phyloP scores from a whole-genome alignment of 306 rosid species.

The Alnus rubra region DNA sequence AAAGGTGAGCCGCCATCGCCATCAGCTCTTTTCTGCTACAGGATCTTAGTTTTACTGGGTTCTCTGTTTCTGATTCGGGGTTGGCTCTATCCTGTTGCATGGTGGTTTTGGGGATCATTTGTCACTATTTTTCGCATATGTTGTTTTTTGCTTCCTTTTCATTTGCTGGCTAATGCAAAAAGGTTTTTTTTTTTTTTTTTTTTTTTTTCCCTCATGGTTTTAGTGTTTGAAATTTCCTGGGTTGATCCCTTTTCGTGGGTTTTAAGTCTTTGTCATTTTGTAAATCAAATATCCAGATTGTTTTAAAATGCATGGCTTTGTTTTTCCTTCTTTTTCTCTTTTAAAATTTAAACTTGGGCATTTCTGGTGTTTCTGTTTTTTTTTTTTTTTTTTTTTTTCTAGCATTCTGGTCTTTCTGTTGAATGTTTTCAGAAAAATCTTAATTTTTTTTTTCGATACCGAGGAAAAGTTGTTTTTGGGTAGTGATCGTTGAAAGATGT shows the following conservation, averaged over 20 bases:
- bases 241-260: too few relatives aligned
- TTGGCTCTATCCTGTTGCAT: too few relatives aligned
- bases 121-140: not conserved
- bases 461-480: not conserved
- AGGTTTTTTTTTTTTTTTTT: too few relatives aligned
- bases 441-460: not conserved
- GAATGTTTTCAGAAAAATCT: not conserved
- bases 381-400: too few relatives aligned
- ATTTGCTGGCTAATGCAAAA: not conserved
- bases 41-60: not conserved
- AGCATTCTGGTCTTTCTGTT: not conserved
- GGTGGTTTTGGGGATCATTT: not conserved
- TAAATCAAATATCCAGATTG: not conserved
- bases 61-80: not conserved
- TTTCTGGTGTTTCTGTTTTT: not conserved
- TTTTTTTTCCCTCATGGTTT: too few relatives aligned
- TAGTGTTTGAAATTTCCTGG: too few relatives aligned
- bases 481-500: not conserved
- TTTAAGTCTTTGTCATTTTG: too few relatives aligned
- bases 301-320: not conserved
- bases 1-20: constrained; percentile 32
- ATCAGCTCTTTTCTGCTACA: not conserved
- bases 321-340: not conserved
- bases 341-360: too few relatives aligned
- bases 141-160: not conserved